These are phyloP conservation scores for Talaromyces piceae DNA, from an alignment of 2,329 filamentous ascomycete genomes.

Conservation along the genomic window DNA sequence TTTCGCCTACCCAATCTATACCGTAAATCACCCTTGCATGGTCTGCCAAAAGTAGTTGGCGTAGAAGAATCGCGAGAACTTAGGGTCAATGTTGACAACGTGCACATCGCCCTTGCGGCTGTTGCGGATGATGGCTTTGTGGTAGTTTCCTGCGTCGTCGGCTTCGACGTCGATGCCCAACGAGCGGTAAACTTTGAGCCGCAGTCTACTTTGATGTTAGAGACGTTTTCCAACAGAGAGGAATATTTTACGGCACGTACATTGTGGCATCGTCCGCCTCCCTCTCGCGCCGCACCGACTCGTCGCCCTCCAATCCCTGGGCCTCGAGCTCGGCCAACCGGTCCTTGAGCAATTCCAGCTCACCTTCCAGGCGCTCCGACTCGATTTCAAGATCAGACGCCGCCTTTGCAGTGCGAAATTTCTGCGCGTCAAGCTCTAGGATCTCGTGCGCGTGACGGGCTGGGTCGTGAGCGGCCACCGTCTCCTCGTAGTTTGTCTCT, in stretches of 20 bases:
- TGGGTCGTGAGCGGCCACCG: slow-evolving; percentile 65
- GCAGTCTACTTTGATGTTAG: slow-evolving; percentile 45
- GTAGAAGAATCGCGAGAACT: slow-evolving; percentile 86
- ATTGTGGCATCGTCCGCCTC: slow-evolving; percentile 45
- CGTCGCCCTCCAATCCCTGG: slow-evolving; percentile 73
- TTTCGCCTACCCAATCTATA: not conserved
- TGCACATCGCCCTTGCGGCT: slow-evolving; percentile 84
- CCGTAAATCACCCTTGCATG: slow-evolving; percentile 46
- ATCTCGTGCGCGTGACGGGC: slow-evolving; percentile 77
- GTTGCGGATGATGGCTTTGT: slow-evolving; percentile 77
- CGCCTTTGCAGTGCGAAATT: slow-evolving; percentile 90
- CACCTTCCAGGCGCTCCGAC: slow-evolving; percentile 78
- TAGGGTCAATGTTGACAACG: slow-evolving; percentile 87
- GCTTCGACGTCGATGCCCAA: slow-evolving; percentile 87
- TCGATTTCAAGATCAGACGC: slow-evolving; percentile 87
- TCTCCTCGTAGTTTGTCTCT: slow-evolving; percentile 67
- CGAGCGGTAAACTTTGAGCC: slow-evolving; percentile 83
- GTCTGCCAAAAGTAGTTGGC: slow-evolving; percentile 95
- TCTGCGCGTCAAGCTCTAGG: slow-evolving; percentile 79
- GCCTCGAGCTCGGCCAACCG: slow-evolving; percentile 75
- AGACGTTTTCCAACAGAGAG: not conserved
- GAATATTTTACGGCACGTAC: slow-evolving; percentile 16
- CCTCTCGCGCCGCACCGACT: slow-evolving; percentile 43
- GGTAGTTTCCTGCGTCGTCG: slow-evolving; percentile 71
- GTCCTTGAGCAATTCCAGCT: slow-evolving; percentile 66